Evolutionary conservation across 2,329 filamentous ascomycete genomes (phyloP).

Genomic region (Hymenoscyphus fraxineus): DNA sequence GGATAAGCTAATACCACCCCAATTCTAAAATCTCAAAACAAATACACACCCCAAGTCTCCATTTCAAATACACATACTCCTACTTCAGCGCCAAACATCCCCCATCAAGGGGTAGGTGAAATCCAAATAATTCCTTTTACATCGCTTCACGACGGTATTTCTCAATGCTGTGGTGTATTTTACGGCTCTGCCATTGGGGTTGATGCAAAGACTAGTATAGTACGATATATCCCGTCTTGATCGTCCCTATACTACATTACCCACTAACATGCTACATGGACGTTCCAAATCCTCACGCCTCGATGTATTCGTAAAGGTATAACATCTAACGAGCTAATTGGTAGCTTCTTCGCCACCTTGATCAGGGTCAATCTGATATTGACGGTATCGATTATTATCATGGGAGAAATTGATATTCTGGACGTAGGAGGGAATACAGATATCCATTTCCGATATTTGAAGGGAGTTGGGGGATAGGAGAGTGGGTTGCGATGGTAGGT

Average conservation of each 20-base stretch:
- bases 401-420: neutral
- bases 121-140: neutral
- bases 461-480: neutral
- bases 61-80: neutral
- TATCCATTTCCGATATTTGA: neutral
- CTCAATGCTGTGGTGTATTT: neutral
- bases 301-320: neutral
- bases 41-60: neutral
- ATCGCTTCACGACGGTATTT: neutral
- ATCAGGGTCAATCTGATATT: neutral
- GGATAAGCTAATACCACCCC: neutral
- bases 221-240: neutral
- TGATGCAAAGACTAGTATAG: neutral
- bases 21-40: neutral
- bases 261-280: neutral
- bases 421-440: neutral
- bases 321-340: neutral
- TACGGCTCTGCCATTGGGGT: neutral
- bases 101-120: neutral
- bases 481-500: neutral
- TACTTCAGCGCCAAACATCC: neutral
- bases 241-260: neutral
- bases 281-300: neutral
- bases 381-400: neutral
- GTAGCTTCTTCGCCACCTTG: neutral